A percentile compares a stretch with the other conserved stretches of the same genome.
Conservation (phyloP, 345 rosid genomes). For the Anacardium occidentale region DNA sequence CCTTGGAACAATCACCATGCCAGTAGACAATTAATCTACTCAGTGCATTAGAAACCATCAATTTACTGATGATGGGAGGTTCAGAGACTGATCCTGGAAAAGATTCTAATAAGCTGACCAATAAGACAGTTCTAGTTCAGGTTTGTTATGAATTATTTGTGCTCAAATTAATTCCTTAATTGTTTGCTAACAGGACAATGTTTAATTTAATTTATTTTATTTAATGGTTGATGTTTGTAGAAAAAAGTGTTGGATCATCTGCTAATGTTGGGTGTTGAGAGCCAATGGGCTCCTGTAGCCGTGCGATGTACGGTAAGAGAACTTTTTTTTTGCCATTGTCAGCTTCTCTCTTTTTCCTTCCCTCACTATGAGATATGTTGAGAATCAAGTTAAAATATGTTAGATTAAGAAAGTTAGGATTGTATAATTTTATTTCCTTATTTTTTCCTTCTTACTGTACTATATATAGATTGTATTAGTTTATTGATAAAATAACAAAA, state of each 20-base stretch:
- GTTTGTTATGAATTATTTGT: constrained; percentile 37
- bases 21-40: constrained; percentile 97
- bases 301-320: constrained; percentile 77
- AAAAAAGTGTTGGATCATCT: constrained; percentile 78
- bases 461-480: too few species aligned
- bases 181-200: not conserved
- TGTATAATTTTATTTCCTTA: too few species aligned
- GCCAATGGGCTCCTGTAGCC: constrained; percentile 93
- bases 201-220: constrained; percentile 26
- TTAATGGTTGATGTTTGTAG: constrained; percentile 40
- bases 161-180: constrained; percentile 3
- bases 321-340: constrained; percentile 10
- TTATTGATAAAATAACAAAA: too few species aligned
- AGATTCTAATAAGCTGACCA: constrained; percentile 75
- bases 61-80: constrained; percentile 74
- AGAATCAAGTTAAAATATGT: too few species aligned
- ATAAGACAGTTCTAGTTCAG: constrained; percentile 86
- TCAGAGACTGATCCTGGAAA: constrained; percentile 64
- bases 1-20: constrained; percentile 51
- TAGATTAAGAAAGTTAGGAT: too few species aligned
- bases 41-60: constrained; percentile 78
- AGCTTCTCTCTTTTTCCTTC: not conserved
- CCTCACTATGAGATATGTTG: not conserved
- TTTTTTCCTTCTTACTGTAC: too few species aligned
- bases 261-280: constrained; percentile 86